phyloP scores from a whole-genome alignment of 2,329 filamentous ascomycete genomes.

The Colletotrichum graminicola region DNA sequence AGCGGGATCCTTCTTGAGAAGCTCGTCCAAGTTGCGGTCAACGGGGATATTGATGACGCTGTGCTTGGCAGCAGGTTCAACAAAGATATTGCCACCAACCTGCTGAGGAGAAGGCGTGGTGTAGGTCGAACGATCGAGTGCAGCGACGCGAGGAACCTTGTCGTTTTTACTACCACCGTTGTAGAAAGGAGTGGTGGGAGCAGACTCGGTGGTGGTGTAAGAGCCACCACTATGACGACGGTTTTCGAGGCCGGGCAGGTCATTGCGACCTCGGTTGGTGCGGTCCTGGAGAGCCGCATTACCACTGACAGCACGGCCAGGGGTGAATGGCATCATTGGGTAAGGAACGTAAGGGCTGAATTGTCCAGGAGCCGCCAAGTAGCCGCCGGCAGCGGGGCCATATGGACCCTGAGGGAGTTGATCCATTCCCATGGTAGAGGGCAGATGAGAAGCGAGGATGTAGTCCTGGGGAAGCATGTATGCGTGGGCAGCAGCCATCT shows the following conservation, averaged over 20 bases:
- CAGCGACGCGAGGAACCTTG: conserved; percentile 69
- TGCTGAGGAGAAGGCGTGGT: conserved; percentile 76
- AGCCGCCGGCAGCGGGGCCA: conserved; percentile 53
- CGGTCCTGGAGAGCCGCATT: conserved; percentile 57
- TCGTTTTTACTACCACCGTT: conserved; percentile 70
- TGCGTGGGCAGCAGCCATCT: conserved; percentile 51
- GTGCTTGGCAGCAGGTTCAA: conserved; percentile 58
- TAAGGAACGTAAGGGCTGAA: conserved; percentile 51
- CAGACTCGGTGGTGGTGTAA: conserved; percentile 76
- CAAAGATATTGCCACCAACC: conserved; percentile 57
- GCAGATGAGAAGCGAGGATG: conserved; percentile 51
- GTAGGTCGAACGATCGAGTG: conserved; percentile 73
- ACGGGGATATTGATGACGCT: conserved; percentile 50
- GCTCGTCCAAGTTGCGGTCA: conserved; percentile 70
- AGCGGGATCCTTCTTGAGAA: conserved; percentile 80
- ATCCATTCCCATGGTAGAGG: conserved; percentile 52
- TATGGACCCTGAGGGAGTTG: conserved; percentile 49
- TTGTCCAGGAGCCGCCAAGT: conserved; percentile 51
- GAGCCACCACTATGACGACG: conserved; percentile 66
- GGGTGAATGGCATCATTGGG: conserved; percentile 64
- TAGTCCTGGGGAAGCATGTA: conserved; percentile 56
- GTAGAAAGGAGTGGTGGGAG: conserved; percentile 75
- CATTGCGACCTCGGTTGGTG: conserved; percentile 60
- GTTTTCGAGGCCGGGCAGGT: conserved; percentile 73
- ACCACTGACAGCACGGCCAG: conserved; percentile 56